phyloP scores from a whole-genome alignment of 257 asterid species.

The Haberlea rhodopensis region DNA sequence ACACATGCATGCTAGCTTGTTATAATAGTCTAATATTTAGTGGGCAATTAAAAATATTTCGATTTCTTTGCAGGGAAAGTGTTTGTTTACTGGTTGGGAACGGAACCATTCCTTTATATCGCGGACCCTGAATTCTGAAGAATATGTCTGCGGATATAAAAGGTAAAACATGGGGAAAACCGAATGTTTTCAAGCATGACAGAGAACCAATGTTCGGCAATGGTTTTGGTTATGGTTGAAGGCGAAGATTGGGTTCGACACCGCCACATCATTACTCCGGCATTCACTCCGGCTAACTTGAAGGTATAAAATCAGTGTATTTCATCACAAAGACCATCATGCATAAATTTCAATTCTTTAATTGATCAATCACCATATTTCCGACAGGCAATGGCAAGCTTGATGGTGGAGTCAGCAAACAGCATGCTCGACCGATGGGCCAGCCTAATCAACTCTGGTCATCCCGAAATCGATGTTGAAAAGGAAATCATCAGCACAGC shows the following conservation, averaged over 20 bases:
- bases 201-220: conserved; percentile 89
- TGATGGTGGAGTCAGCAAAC: conserved; percentile 67
- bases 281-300: conserved; percentile 69
- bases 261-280: conserved; percentile 74
- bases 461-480: conserved; percentile 64
- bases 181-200: conserved; percentile 72
- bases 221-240: conserved; percentile 81
- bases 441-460: conserved; percentile 39
- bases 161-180: conserved; percentile 90
- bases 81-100: conserved; percentile 75
- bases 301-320: conserved; percentile 41
- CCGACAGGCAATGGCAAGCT: conserved; percentile 74
- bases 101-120: conserved; percentile 79
- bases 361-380: too few species aligned
- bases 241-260: conserved; percentile 95
- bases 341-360: too few species aligned
- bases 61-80: conserved; percentile 60
- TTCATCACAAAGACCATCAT: background rate
- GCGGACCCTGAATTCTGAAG: conserved; percentile 75
- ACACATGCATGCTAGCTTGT: too few species aligned
- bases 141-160: conserved; percentile 55
- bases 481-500: conserved; percentile 61
- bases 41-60: background rate
- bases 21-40: too few species aligned
- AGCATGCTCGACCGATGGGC: conserved; percentile 72